A percentile compares a stretch with the other conserved stretches of the same genome.
Evolutionary conservation across 331 rosid genomes (phyloP).

Genomic region (Acacia pycnantha): DNA sequence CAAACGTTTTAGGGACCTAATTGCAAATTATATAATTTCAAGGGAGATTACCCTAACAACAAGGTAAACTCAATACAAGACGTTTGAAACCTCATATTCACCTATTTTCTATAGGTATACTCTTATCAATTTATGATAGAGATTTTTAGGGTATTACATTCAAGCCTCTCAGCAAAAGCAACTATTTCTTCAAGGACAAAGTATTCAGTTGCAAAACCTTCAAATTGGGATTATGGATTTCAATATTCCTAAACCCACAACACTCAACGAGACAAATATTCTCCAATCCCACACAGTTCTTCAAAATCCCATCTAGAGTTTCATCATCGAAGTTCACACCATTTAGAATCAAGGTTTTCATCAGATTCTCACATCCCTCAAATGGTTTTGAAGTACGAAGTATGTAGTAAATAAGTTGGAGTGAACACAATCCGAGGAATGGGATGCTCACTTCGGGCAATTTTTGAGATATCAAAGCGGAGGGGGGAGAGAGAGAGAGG

Average conservation of each 20-base stretch:
- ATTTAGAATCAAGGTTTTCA: constrained; percentile 8
- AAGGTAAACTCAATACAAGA: no score
- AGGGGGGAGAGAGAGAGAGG: no score
- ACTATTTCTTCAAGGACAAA: not conserved
- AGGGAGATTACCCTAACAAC: no score
- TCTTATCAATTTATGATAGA: no score
- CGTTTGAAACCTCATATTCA: no score
- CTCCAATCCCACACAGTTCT: constrained; percentile 11
- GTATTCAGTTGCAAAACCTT: not conserved
- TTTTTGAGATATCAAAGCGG: no score
- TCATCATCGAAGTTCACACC: not conserved
- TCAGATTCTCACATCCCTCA: not conserved
- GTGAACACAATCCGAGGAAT: not conserved
- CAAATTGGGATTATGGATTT: not conserved
- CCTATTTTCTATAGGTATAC: no score
- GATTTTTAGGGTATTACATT: no score
- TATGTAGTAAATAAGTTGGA: not conserved
- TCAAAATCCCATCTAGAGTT: not conserved
- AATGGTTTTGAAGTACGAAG: not conserved
- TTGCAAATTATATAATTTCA: no score
- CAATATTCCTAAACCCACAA: not conserved
- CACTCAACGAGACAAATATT: not conserved
- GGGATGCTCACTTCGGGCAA: no score
- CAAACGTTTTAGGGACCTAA: no score
- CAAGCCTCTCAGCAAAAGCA: not conserved